Evolutionary conservation across 768 basidiomycete genomes (phyloP).

Genomic region (Austroboletus festivus): DNA sequence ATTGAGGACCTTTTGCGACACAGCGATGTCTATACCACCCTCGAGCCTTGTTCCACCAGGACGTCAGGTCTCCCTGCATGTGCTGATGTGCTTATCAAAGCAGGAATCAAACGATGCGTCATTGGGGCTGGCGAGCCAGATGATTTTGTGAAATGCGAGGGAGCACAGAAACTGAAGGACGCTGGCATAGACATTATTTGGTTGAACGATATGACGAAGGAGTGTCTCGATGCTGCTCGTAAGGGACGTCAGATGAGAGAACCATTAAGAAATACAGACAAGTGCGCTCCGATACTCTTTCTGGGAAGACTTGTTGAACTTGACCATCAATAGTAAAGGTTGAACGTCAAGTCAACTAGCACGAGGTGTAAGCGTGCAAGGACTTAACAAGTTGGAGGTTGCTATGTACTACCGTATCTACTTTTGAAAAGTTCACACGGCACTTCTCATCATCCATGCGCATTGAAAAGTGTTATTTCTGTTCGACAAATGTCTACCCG

Average conservation of each 20-base stretch:
- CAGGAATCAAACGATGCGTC: constrained; percentile 69
- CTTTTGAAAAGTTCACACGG: constrained; percentile 33
- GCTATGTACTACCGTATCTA: too few relatives aligned
- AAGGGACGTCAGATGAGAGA: constrained; percentile 38
- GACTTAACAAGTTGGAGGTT: too few relatives aligned
- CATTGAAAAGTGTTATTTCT: constrained; percentile 98
- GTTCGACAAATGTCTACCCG: constrained; percentile 94
- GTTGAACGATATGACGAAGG: constrained; percentile 68
- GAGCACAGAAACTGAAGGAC: constrained; percentile 65
- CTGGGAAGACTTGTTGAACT: too few relatives aligned
- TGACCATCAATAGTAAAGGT: too few relatives aligned
- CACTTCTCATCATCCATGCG: constrained; percentile 53
- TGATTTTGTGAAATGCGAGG: constrained; percentile 94
- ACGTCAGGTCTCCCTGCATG: constrained; percentile 87
- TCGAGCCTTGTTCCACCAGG: constrained; percentile 93
- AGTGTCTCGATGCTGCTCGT: constrained; percentile 80
- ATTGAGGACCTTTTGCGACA: constrained; percentile 49
- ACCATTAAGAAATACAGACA: background rate
- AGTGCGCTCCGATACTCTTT: constrained; percentile 4
- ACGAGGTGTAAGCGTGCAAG: too few relatives aligned
- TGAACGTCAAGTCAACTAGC: too few relatives aligned
- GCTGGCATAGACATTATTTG: constrained; percentile 77
- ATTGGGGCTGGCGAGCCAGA: constrained; percentile 89
- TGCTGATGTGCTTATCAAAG: constrained; percentile 74
- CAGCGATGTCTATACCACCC: constrained; percentile 85